A percentile compares a stretch with the other conserved stretches of the same genome.
phyloP scores from a whole-genome alignment of 345 rosid genomes.

The Aurinia saxatilis region DNA sequence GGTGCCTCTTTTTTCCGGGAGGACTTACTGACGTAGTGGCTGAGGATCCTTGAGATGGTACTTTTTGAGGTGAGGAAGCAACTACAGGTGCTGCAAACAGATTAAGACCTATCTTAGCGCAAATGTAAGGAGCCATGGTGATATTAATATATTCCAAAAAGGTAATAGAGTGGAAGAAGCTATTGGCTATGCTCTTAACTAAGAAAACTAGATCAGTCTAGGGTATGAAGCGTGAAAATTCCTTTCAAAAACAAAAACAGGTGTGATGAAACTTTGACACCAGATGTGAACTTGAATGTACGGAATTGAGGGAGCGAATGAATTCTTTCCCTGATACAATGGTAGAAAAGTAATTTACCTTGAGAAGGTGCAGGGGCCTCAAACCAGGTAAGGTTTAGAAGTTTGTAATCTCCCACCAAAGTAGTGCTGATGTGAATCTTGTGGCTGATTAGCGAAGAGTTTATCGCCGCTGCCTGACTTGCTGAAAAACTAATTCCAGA shows the following conservation, averaged over 20 bases:
- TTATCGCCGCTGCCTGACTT: slow-evolving; percentile 62
- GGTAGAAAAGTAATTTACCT: slow-evolving; percentile 40
- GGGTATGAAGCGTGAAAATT: not conserved
- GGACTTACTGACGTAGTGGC: slow-evolving; percentile 31
- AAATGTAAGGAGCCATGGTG: slow-evolving; percentile 3
- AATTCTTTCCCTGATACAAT: slow-evolving; percentile 2
- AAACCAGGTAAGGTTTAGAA: slow-evolving; percentile 86
- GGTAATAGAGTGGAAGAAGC: not conserved
- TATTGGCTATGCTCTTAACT: not conserved
- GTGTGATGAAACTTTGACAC: not conserved
- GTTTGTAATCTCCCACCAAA: slow-evolving; percentile 76
- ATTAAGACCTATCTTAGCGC: slow-evolving; percentile 11
- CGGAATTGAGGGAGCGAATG: not conserved
- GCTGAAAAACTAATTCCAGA: slow-evolving; percentile 75
- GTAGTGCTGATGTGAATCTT: slow-evolving; percentile 58
- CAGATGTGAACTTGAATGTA: not conserved
- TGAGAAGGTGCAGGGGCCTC: slow-evolving; percentile 65
- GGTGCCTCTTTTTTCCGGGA: slow-evolving; percentile 46
- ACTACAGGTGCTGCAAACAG: slow-evolving; percentile 58
- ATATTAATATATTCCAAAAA: not conserved
- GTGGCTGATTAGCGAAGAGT: slow-evolving; percentile 63
- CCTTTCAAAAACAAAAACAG: not conserved
- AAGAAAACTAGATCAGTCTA: not conserved
- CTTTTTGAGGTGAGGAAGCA: slow-evolving; percentile 45
- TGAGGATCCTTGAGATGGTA: slow-evolving; percentile 45